Conservation (phyloP, 176 grass and related monocot species). For the Luzula sylvatica region DNA sequence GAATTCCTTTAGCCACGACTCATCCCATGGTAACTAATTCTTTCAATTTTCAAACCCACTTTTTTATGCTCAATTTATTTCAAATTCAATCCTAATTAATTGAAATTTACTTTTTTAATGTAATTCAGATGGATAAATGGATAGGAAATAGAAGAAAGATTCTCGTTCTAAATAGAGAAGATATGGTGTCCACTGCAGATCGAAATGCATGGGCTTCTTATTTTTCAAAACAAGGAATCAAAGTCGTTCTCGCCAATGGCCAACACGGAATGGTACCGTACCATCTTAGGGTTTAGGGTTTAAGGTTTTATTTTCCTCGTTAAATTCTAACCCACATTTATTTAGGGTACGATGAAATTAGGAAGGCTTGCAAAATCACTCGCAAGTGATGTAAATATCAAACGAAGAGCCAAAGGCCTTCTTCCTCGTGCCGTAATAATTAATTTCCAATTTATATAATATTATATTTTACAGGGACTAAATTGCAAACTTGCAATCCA, state of each 20-base stretch:
- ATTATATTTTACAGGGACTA: conserved; percentile 14
- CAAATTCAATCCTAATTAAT: too few relatives aligned
- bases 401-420: conserved; percentile 77
- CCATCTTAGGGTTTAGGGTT: too few relatives aligned
- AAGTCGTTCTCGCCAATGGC: conserved; percentile 87
- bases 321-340: conserved; percentile 5
- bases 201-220: conserved; percentile 86
- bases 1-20: conserved; percentile 84
- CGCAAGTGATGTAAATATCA: conserved; percentile 68
- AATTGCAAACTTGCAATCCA: too few relatives aligned
- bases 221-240: conserved; percentile 67
- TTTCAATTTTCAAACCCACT: too few relatives aligned
- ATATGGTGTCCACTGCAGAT: conserved; percentile 81
- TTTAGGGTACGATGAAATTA: conserved; percentile 89
- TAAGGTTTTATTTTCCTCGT: conserved; percentile 2
- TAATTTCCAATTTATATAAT: conserved; percentile 9
- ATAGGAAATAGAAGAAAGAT: conserved; percentile 76
- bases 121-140: conserved; percentile 84
- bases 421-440: conserved; percentile 75
- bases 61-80: too few relatives aligned
- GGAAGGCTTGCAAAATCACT: conserved; percentile 82
- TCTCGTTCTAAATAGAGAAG: conserved; percentile 91
- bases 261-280: conserved; percentile 97
- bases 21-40: conserved; percentile 67
- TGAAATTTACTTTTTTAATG: conserved; percentile 9